These are phyloP conservation scores for Castanea crenata DNA, from an alignment of 306 rosid genomes.

Conservation along the genomic window DNA sequence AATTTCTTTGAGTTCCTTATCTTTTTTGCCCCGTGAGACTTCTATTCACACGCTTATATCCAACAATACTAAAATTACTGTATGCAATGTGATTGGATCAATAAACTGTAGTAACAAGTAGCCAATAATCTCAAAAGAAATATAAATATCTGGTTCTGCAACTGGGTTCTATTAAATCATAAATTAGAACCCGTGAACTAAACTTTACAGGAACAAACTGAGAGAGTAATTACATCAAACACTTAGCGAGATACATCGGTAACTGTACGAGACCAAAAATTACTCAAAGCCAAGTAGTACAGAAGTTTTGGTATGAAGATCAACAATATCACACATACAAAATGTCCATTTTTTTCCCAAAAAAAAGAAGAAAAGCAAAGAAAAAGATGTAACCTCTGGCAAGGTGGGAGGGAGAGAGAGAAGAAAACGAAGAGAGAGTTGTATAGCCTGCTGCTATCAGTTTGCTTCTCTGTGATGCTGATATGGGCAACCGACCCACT, in stretches of 20 bases:
- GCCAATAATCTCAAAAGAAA: neutral
- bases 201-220: neutral
- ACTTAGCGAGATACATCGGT: neutral
- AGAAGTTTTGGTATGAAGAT: neutral
- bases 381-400: conserved; percentile 52
- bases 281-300: neutral
- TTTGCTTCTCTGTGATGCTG: conserved; percentile 76
- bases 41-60: no score
- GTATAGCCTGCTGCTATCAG: conserved; percentile 77
- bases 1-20: no score
- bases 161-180: no score
- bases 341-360: no score
- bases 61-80: neutral
- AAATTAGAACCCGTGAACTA: no score
- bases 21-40: no score
- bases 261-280: neutral
- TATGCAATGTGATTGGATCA: neutral
- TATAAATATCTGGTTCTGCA: no score
- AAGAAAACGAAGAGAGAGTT: conserved; percentile 50
- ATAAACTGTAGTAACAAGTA: neutral
- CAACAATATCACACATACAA: no score
- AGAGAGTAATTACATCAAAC: conserved; percentile 9
- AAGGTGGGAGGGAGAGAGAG: conserved; percentile 49
- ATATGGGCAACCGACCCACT: conserved; percentile 72
- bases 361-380: neutral